These are phyloP conservation scores for Gonapodya prolifera DNA, from an alignment of 192 early-diverging fungal species.

Conservation along the genomic window DNA sequence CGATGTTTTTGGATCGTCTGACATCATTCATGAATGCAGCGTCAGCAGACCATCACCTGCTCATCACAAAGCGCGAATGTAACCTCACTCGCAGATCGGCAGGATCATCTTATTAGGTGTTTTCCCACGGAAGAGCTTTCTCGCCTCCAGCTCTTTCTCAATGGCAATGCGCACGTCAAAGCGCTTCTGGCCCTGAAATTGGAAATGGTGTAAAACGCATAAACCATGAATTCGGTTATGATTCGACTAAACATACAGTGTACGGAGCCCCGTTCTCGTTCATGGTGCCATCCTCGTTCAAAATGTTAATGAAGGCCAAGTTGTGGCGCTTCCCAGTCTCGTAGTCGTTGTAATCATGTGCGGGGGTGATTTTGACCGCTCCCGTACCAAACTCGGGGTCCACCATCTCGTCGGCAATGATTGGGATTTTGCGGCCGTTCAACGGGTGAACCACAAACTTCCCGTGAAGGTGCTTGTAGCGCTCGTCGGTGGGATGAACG, in stretches of 20 bases:
- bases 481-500: slow-evolving; percentile 80
- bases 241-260: slow-evolving; percentile 17
- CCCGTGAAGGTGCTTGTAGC: slow-evolving; percentile 91
- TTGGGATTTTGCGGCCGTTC: slow-evolving; percentile 76
- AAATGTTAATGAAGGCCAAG: slow-evolving; percentile 89
- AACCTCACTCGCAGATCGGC: slow-evolving; percentile 62
- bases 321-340: slow-evolving; percentile 89
- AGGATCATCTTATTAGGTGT: slow-evolving; percentile 87
- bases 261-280: slow-evolving; percentile 87
- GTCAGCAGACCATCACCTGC: slow-evolving; percentile 2
- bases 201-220: not conserved
- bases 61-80: not conserved
- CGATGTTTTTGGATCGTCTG: slow-evolving; percentile 76
- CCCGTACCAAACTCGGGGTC: slow-evolving; percentile 94
- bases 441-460: slow-evolving; percentile 93
- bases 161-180: slow-evolving; percentile 88
- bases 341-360: slow-evolving; percentile 96
- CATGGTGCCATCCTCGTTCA: slow-evolving; percentile 91
- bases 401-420: slow-evolving; percentile 72
- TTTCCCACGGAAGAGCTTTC: slow-evolving; percentile 74
- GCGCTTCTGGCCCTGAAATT: slow-evolving; percentile 60
- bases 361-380: slow-evolving; percentile 98
- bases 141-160: slow-evolving; percentile 73
- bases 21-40: no score
- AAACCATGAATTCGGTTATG: not conserved